Conservation (phyloP, 106 monocot species). For the Dendrobium huoshanense region DNA sequence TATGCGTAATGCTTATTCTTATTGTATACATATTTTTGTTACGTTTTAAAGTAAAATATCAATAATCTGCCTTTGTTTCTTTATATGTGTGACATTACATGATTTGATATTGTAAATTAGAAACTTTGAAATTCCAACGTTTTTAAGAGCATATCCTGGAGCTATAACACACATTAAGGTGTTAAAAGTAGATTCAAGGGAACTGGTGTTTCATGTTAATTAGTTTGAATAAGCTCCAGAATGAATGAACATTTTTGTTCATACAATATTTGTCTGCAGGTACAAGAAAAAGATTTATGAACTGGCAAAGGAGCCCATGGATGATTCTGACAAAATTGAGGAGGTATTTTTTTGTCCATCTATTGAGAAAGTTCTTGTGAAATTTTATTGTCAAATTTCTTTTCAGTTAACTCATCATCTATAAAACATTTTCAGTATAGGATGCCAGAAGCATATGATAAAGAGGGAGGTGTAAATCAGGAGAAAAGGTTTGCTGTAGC, state of each 20-base stretch:
- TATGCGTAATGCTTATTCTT: not conserved
- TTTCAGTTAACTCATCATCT: not conserved
- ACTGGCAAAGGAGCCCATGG: conserved; percentile 61
- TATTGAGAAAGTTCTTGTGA: not conserved
- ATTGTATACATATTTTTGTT: not conserved
- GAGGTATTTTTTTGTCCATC: conserved; percentile 31
- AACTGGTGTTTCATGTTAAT: not conserved
- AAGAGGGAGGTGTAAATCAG: conserved; percentile 84
- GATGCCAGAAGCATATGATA: conserved; percentile 97
- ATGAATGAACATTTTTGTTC: not conserved
- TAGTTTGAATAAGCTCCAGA: not conserved
- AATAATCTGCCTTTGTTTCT: not conserved
- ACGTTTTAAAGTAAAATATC: not conserved
- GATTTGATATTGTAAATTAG: not conserved
- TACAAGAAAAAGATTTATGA: conserved; percentile 79
- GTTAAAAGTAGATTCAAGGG: not conserved
- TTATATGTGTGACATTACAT: not conserved
- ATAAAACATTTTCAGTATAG: conserved; percentile 51
- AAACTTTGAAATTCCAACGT: not conserved
- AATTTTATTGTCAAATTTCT: not conserved
- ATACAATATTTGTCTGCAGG: conserved; percentile 27
- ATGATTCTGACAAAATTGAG: conserved; percentile 48
- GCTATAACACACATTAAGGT: not conserved
- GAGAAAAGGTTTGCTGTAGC: conserved; percentile 95
- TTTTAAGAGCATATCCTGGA: not conserved